Base-by-base conservation (phyloP, 2,329 filamentous ascomycete species). In the Penicillium hesseltinei region DNA sequence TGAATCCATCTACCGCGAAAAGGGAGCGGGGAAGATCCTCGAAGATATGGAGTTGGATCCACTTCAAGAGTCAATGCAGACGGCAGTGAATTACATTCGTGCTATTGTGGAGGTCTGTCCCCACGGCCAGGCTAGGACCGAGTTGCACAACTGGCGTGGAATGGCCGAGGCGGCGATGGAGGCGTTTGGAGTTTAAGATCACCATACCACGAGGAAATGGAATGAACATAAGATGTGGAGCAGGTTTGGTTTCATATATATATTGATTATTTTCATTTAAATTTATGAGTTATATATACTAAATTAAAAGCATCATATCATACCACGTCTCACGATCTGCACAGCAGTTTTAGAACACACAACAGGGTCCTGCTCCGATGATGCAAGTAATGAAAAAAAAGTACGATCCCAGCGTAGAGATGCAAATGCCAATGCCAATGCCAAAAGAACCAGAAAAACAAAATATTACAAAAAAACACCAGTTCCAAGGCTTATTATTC, bases 71-170 rank as follows among this genome's bases (percentile, higher is more conserved):
- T 51, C 25, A 6, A 70, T 73, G 62, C 70, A 72, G 59, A 60
- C 55, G 11, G 71, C 65, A 2, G 56, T 66, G n/a, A 63, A 64
- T 43, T 65, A 67, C 52, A 55, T 70, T 36, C 60, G 70, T 23
- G 69, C 67, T 6, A 67, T 74, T 54, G 63, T 69, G 3, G 70
- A 73, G 43, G 66, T 72, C 11, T 50, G n/a, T n/a, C n/a, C n/a
- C n/a, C n/a, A n/a, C n/a, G n/a, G n/a, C n/a, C n/a, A n/a, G n/a
- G n/a, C n/a, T n/a, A n/a, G n/a, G n/a, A n/a, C n/a, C n/a, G 57
- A 29, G 62, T 66, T 3, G 35, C 38, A 11, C 50, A 33, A 33
- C n/a, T 72, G 59, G 59, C 39, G 51, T 23, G 17, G 1, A n/a
- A 9, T 66, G 62, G 65, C 7, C 5, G 40, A 52, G 11, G 31